Base-by-base conservation (phyloP, 2,329 filamentous ascomycete genomes). In the Chaetomium sp. region DNA sequence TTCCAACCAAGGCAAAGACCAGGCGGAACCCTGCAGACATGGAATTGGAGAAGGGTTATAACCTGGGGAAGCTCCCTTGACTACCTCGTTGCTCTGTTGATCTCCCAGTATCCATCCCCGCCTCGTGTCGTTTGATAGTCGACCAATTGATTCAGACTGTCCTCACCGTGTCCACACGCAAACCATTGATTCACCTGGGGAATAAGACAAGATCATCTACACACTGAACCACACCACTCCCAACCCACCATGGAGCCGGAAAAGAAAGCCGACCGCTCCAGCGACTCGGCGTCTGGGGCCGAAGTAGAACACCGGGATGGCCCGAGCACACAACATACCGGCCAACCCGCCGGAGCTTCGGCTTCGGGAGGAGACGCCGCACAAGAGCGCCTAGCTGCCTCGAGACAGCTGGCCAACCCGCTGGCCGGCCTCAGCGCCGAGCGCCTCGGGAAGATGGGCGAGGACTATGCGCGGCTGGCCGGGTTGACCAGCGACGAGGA, bases 391-490 rank as follows among this genome's bases (percentile, higher is more conserved):
- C 59, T 69, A 4, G 67, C 70, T 46, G 70, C 68, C 27, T 72
- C 71, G 8, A 64, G 67, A 11, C 71, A 68, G 62, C 64, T 75
- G 19, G 68, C 71, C 41, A 71, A 76, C 49, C 74, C 74, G 10
- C 66, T 77, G n/a, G 67, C 67, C 2, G 74, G 72, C 37, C 61
- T 75, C 47, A 65, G 64, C 19, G 64, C 64, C 42, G 71, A 76
- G 4, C 74, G 83, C 58, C 72, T 88, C 11, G 74, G 72, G 47
- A 72, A 71, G 37, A 78, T 79, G 69, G 84, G 82, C 11, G 78
- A 80, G 52, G 73, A 75, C 5, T 87, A 85, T 66, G 83, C 80
- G 32, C 68, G 74, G 33, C 70, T 76, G 49, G 74, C 86, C 62
- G 76, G 77, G 33, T 71, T 84, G 53, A 77, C 75, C 4, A 75